Evolutionary conservation across 805 yeast species (phyloP), one percentile per base, ranked within the genome.

Genomic region (Ogataea trehalophila): DNA sequence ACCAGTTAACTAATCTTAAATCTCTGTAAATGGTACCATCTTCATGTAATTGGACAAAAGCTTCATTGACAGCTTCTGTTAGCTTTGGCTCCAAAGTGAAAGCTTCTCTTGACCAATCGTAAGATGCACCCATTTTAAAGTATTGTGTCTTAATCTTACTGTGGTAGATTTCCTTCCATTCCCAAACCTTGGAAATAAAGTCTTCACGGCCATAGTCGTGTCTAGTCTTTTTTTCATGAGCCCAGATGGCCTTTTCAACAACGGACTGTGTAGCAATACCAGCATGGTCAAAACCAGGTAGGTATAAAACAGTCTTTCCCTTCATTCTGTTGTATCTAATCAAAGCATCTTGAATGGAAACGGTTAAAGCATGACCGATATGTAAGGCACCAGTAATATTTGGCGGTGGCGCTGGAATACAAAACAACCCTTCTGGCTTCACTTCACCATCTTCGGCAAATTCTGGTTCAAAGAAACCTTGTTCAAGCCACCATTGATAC

Each of bases 261-360:
- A 94, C 98, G 16, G 97, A 87, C 71, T 94, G 99, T 11, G 99
- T 94, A 39, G 97, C 95, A 68, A 94, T 94, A 77, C 99, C 99
- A 35, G 99, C 99, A 66, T 94, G 99, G 71, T 94, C 99, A 63
- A 94, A 94, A 41, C 99, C 99, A 42, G 98, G 98, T 48, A 94
- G 68, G 70, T 85, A 94, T 53, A 94, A 73, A 14, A 90, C 91
- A 46, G 98, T 90, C 70, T 88, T 87, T 46, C 98, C 98, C 70
- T 83, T 84, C 99, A 94, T 94, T 75, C 99, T 85, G 77, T 94
- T 82, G 75, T 80, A 94, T 70, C 99, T 83, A 55, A 91, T 83
- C 64, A 94, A 79, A 23, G 97, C 70, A 68, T 94, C 99, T 74
- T 94, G 99, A 63, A 94, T 86, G 34, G 98, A 75, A 52, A 91